These are phyloP conservation scores for Colletotrichum neosansevieriae DNA, from an alignment of 2,329 filamentous ascomycete genomes.

Conservation along the genomic window DNA sequence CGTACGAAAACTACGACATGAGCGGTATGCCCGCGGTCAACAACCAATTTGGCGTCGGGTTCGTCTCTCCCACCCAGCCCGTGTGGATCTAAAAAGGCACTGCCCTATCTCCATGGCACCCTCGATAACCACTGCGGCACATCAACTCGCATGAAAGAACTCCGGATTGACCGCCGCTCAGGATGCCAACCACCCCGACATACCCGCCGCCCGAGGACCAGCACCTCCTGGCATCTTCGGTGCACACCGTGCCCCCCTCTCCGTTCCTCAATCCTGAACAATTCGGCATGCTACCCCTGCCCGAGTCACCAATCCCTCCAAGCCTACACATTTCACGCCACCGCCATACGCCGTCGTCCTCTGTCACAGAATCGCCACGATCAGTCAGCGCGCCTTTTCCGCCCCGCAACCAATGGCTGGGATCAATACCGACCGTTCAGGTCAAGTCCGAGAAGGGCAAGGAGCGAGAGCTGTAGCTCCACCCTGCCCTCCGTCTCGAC, in stretches of 20 bases:
- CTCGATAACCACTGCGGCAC: constrained; percentile 53
- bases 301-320: constrained; percentile 58
- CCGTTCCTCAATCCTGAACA: constrained; percentile 59
- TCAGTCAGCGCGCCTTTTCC: constrained; percentile 43
- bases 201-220: constrained; percentile 59
- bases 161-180: constrained; percentile 68
- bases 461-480: constrained; percentile 49
- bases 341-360: constrained; percentile 50
- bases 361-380: constrained; percentile 45
- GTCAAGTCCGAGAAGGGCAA: constrained; percentile 40
- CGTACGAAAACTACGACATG: constrained; percentile 57
- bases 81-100: constrained; percentile 66
- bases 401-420: constrained; percentile 29
- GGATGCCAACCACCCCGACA: constrained; percentile 61
- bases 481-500: constrained; percentile 49
- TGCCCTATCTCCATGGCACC: constrained; percentile 48
- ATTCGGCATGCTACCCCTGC: constrained; percentile 57
- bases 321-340: constrained; percentile 48
- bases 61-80: constrained; percentile 73
- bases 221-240: constrained; percentile 50
- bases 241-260: constrained; percentile 56
- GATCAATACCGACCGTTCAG: constrained; percentile 21
- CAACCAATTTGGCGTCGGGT: constrained; percentile 66
- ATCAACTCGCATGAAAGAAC: constrained; percentile 54
- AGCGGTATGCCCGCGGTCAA: constrained; percentile 55